These are phyloP conservation scores for Gossypium trilobum DNA, from an alignment of 441 rosid genomes.

Conservation along the genomic window DNA sequence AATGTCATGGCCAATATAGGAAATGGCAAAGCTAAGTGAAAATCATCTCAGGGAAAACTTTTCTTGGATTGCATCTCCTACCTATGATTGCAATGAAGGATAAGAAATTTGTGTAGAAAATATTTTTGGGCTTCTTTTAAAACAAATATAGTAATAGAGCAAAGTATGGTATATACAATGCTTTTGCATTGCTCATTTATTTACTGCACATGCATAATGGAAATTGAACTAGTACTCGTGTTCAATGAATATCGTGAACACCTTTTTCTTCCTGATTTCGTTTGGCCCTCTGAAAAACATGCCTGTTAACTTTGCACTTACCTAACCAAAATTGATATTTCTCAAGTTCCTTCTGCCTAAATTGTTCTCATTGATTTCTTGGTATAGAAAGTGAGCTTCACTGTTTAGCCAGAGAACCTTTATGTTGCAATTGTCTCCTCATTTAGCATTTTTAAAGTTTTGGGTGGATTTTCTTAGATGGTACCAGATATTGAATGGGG, in stretches of 20 bases:
- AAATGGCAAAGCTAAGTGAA: background rate
- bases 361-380: background rate
- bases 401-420: background rate
- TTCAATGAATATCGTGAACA: background rate
- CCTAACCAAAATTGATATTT: background rate
- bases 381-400: background rate
- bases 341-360: conserved; percentile 3
- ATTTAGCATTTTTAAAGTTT: conserved; percentile 19
- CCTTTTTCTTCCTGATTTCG: background rate
- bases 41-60: conserved; percentile 6
- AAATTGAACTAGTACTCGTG: background rate
- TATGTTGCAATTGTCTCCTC: background rate
- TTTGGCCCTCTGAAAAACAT: background rate
- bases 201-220: background rate
- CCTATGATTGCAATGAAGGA: background rate
- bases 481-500: conserved; percentile 99
- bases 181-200: background rate
- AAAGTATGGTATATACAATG: background rate
- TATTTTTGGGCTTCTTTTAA: background rate
- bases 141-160: background rate
- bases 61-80: conserved; percentile 3
- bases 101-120: background rate
- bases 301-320: background rate
- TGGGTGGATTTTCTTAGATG: conserved; percentile 57
- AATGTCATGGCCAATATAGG: background rate